Percentiles rank a stretch among this genome's conserved stretches.
Evolutionary conservation across 768 basidiomycete genomes (phyloP).

Genomic region (Hericium coralloides): DNA sequence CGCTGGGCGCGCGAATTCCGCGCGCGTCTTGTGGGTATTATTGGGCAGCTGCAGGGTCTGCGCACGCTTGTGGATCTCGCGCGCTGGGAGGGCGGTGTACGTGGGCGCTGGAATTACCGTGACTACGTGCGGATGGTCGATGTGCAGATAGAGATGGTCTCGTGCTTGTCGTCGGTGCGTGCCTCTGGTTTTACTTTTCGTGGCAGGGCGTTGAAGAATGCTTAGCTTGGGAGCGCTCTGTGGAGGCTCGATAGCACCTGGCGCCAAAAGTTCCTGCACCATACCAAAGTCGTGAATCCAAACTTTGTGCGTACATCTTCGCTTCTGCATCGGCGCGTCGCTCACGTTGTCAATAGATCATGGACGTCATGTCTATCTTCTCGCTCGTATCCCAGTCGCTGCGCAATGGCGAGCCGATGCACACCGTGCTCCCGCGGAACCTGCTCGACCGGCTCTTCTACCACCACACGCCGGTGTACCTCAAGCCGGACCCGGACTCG

Average conservation of each 20-base stretch:
- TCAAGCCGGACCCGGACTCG: background rate
- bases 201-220: background rate
- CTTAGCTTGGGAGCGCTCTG: constrained; percentile 33
- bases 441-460: constrained; percentile 33
- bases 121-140: constrained; percentile 35
- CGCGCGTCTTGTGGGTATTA: constrained; percentile 21
- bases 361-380: constrained; percentile 36
- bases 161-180: constrained; percentile 28
- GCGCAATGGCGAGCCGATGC: constrained; percentile 11
- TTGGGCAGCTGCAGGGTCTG: constrained; percentile 26
- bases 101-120: constrained; percentile 44
- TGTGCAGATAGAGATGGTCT: constrained; percentile 33
- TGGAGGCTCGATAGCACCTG: constrained; percentile 32
- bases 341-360: constrained; percentile 19
- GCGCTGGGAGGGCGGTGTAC: constrained; percentile 38
- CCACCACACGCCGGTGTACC: constrained; percentile 22
- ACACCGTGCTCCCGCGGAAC: constrained; percentile 10
- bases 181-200: constrained; percentile 3
- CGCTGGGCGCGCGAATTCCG: constrained; percentile 22
- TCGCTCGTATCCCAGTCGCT: constrained; percentile 13
- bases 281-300: constrained; percentile 44
- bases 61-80: constrained; percentile 27
- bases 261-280: constrained; percentile 30
- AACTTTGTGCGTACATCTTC: constrained; percentile 33
- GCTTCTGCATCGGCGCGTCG: background rate